Conservation (phyloP, 768 basidiomycete genomes). For the Trametes coccinea region DNA sequence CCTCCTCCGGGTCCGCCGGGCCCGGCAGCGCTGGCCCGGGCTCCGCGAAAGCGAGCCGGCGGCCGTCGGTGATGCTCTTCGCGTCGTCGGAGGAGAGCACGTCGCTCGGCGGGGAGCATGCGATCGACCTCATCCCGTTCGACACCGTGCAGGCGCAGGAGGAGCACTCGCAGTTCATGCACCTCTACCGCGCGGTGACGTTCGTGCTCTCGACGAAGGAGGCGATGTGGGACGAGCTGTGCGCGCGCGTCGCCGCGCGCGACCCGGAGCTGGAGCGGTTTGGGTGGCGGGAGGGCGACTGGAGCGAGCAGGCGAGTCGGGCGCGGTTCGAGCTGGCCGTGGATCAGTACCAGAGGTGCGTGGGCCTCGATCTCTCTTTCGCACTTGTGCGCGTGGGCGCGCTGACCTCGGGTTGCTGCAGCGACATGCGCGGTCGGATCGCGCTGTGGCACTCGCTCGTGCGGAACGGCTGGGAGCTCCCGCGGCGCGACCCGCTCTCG, state of each 20-base stretch:
- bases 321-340: conserved; percentile 28
- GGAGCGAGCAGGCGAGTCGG: conserved; percentile 19
- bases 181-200: conserved; percentile 28
- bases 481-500: conserved; percentile 27
- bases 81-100: conserved; percentile 20
- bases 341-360: conserved; percentile 30
- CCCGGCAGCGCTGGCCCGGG: neutral
- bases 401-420: neutral
- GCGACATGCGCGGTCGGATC: conserved; percentile 31
- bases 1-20: neutral
- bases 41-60: neutral
- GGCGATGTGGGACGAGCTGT: conserved; percentile 35
- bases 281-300: conserved; percentile 29
- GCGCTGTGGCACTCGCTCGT: conserved; percentile 30
- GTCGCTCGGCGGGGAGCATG: conserved; percentile 17
- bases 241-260: conserved; percentile 17
- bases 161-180: conserved; percentile 29
- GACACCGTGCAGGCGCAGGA: conserved; percentile 13
- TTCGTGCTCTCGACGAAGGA: conserved; percentile 29
- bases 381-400: neutral
- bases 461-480: conserved; percentile 29
- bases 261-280: conserved; percentile 16
- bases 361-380: neutral
- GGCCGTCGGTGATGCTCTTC: conserved; percentile 16
- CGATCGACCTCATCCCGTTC: conserved; percentile 23